These are phyloP conservation scores for Auriscalpium orientale DNA, from an alignment of 768 basidiomycete species.

Conservation along the genomic window DNA sequence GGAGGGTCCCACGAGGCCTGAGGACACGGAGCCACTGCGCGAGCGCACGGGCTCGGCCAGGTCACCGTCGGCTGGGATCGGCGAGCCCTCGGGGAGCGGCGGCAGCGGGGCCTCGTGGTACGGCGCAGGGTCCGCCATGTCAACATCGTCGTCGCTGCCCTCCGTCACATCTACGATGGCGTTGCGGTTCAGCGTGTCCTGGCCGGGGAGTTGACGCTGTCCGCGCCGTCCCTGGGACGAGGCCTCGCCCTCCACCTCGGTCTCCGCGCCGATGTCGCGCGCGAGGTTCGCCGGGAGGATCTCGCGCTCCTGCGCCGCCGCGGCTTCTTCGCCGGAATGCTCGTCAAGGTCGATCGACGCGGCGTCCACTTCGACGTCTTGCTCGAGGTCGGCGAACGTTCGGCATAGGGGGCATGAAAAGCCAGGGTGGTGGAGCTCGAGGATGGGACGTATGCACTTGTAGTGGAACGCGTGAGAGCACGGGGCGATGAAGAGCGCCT, in stretches of 20 bases:
- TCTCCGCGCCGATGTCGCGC: not conserved
- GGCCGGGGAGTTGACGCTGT: not conserved
- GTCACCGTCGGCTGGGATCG: not conserved
- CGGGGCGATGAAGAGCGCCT: constrained; percentile 95
- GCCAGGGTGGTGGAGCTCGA: constrained; percentile 83
- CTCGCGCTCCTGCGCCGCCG: not conserved
- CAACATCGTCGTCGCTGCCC: not conserved
- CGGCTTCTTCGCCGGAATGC: not conserved
- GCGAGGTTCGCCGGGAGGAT: not conserved
- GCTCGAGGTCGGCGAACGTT: constrained; percentile 91
- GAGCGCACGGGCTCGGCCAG: not conserved
- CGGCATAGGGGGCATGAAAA: constrained; percentile 95
- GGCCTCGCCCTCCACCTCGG: not conserved
- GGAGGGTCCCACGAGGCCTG: not conserved
- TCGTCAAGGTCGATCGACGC: not conserved
- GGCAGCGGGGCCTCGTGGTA: not conserved
- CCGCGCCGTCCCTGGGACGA: not conserved
- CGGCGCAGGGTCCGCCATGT: not conserved
- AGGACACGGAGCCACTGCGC: not conserved
- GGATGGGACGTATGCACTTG: constrained; percentile 92
- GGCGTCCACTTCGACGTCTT: constrained; percentile 77
- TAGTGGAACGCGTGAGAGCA: constrained; percentile 96
- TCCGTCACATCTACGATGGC: not conserved
- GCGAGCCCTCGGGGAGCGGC: not conserved
- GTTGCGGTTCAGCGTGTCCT: not conserved